Evolutionary conservation across 148 eudicot species (phyloP).

Genomic region (Polygonum aviculare): DNA sequence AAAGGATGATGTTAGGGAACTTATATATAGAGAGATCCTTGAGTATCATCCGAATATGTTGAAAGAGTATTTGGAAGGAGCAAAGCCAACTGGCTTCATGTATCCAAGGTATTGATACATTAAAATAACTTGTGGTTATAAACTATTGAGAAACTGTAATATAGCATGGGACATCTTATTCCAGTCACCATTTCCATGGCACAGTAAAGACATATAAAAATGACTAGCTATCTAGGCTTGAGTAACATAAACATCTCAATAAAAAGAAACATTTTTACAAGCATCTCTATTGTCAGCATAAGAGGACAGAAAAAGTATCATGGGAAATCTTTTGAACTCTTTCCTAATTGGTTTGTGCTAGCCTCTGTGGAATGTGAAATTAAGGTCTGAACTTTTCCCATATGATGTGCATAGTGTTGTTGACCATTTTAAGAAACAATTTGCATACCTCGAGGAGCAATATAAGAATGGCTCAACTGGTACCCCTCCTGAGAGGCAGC

Average conservation of each 20-base stretch:
- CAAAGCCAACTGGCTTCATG: conserved; percentile 85
- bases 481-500: conserved; percentile 86
- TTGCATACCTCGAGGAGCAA: conserved; percentile 86
- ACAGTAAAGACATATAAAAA: background rate
- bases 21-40: conserved; percentile 88
- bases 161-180: background rate
- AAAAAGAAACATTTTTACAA: background rate
- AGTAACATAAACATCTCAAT: background rate
- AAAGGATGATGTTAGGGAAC: conserved; percentile 89
- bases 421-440: conserved; percentile 94
- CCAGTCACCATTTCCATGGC: background rate
- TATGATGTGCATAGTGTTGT: conserved; percentile 57
- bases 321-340: background rate
- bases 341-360: background rate
- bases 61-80: conserved; percentile 74
- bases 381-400: background rate
- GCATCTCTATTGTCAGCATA: background rate
- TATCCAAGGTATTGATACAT: conserved; percentile 68
- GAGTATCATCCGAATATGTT: conserved; percentile 95
- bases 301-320: background rate
- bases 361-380: background rate
- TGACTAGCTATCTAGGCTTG: background rate
- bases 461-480: conserved; percentile 71
- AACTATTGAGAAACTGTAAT: background rate
- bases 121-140: background rate